phyloP scores from a whole-genome alignment of 176 grass and related monocot species.

The Oryza longistaminata region DNA sequence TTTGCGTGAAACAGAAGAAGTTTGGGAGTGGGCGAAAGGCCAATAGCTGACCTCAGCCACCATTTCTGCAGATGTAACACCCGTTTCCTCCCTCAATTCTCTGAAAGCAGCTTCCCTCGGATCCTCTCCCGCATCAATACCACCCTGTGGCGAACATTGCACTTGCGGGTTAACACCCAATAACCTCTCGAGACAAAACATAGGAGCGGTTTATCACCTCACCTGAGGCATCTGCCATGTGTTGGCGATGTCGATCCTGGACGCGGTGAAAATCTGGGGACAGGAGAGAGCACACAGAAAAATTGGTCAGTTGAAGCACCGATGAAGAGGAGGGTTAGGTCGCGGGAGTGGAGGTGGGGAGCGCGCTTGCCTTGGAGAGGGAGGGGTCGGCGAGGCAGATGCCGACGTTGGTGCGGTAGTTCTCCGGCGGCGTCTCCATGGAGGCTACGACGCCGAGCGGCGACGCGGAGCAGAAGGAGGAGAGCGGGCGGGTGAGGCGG shows the following conservation, averaged over 20 bases:
- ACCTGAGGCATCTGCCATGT: slow-evolving; percentile 99
- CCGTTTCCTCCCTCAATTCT: slow-evolving; percentile 87
- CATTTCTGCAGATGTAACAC: slow-evolving; percentile 81
- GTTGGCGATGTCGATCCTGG: slow-evolving; percentile 79
- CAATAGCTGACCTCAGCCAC: slow-evolving; percentile 58
- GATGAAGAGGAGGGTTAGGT: background rate
- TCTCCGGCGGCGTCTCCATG: slow-evolving; percentile 74
- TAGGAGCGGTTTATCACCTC: slow-evolving; percentile 36
- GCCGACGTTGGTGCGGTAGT: slow-evolving; percentile 88
- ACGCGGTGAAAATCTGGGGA: slow-evolving; percentile 73
- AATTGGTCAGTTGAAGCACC: no score
- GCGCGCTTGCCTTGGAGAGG: slow-evolving; percentile 58
- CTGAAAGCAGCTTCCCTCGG: slow-evolving; percentile 63
- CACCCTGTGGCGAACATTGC: slow-evolving; percentile 43
- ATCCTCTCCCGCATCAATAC: slow-evolving; percentile 79
- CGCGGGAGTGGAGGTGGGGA: background rate
- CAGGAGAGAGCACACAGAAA: background rate
- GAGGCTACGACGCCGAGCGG: slow-evolving; percentile 38
- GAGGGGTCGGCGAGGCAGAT: slow-evolving; percentile 83
- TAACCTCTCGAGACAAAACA: background rate
- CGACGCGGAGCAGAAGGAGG: background rate
- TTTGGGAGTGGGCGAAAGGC: background rate
- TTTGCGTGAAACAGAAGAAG: background rate
- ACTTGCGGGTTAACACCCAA: background rate
- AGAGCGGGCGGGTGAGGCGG: background rate